These are phyloP conservation scores for Kluyveromyces siamensis DNA, from an alignment of 805 yeast genomes.

Conservation along the genomic window DNA sequence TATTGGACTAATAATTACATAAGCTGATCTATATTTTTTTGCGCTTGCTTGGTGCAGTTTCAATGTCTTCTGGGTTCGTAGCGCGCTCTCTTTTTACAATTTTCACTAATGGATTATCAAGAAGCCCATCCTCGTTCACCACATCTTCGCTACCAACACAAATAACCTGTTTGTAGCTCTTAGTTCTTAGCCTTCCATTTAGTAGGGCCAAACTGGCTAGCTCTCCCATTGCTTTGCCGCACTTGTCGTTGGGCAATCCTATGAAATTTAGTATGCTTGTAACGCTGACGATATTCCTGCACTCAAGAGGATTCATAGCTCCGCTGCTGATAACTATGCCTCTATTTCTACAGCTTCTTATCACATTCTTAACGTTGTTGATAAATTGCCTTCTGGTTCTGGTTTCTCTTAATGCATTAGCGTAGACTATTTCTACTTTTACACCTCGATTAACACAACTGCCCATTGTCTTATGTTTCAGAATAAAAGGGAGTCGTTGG, in stretches of 20 bases:
- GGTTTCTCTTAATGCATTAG: slow-evolving; percentile 37
- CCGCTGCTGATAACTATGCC: slow-evolving; percentile 80
- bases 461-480: slow-evolving; percentile 78
- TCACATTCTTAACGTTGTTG: slow-evolving; percentile 60
- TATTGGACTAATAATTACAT: too few species aligned
- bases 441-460: slow-evolving; percentile 79
- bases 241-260: slow-evolving; percentile 60
- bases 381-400: slow-evolving; percentile 53
- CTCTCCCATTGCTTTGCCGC: slow-evolving; percentile 48
- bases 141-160: slow-evolving; percentile 37
- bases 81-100: slow-evolving; percentile 13
- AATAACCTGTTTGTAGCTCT: slow-evolving; percentile 71
- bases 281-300: slow-evolving; percentile 64
- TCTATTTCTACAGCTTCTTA: slow-evolving; percentile 71
- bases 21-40: too few species aligned
- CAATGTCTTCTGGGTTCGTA: neutral
- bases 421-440: slow-evolving; percentile 69
- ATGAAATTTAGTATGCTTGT: slow-evolving; percentile 54
- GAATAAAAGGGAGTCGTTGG: slow-evolving; percentile 58
- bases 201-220: slow-evolving; percentile 57
- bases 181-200: slow-evolving; percentile 64
- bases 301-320: slow-evolving; percentile 43
- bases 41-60: neutral
- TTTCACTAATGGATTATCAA: slow-evolving; percentile 11
- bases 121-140: slow-evolving; percentile 16